Evolutionary conservation across 768 basidiomycete species (phyloP), one percentile per base, ranked within the genome.

Genomic region (Pulveroboletus sp.): DNA sequence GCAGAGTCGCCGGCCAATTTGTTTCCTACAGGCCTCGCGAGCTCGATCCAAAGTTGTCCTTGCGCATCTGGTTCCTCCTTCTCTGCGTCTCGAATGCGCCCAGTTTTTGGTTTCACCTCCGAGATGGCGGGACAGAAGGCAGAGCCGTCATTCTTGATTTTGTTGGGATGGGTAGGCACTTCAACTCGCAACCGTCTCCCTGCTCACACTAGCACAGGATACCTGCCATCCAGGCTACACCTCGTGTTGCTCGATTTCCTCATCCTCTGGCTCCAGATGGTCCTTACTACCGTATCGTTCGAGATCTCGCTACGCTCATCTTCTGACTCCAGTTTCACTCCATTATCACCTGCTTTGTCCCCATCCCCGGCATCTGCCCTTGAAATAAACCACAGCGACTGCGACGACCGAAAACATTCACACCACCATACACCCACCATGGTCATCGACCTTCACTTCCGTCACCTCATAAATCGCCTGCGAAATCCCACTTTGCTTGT

Each of bases 111-210:
- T 70, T 69, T 32, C 89, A 91, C 57, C 71, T 76, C 47, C 72
- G 71, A 28, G 65, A 73, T 35, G 77, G 78, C 5, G 69, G 78
- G 46, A 64, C 74, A 27, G 77, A 83, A 49, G 80, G 81, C n/a
- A 74, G 82, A 57, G 71, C 78, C 9, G 68, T 89, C 59, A 66
- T 91, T 31, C 79, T 91, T 52, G 88, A 90, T 64, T 90, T 90
- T 60, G 77, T 90, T 50, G 88, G 89, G 47, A 75, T 82, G 74
- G 80, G 89, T 89, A 57, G 43, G 83, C 74, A 0, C 39, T 31
- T 8, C 35, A 4, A 8, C 44, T 15, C 13, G 26, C 38, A 24
- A 44, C 41, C 30, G 10, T 31, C 41, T n/a, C 18, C 49, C 24
- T 33, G 43, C 50, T 64, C 50, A 63, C 32, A 2, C 38, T 13